Conservation (phyloP, 441 rosid species). For the Bruguiera hainesii region DNA sequence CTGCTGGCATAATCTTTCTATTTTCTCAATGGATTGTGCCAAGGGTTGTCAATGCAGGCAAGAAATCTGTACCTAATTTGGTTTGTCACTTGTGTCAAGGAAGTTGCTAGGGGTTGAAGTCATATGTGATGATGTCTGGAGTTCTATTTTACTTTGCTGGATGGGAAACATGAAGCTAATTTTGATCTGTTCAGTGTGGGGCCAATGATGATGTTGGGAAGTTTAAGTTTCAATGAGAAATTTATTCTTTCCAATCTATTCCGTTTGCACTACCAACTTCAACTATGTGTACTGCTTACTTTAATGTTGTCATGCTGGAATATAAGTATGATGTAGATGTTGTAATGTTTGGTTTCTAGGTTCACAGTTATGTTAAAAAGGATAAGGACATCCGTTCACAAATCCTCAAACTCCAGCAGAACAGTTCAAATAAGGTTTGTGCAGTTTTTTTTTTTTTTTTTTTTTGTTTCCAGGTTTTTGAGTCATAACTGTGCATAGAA, state of each 20-base stretch:
- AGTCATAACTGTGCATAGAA: constrained; percentile 3
- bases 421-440: constrained; percentile 75
- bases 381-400: constrained; percentile 31
- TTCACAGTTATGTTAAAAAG: constrained; percentile 48
- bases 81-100: not conserved
- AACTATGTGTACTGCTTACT: not conserved
- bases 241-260: not conserved
- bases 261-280: not conserved
- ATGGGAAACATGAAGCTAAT: not conserved
- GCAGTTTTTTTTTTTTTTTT: constrained; percentile 13
- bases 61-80: not conserved
- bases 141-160: not conserved
- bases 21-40: not conserved
- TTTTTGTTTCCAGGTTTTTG: not conserved
- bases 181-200: not conserved
- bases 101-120: not conserved
- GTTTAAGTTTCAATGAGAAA: not conserved
- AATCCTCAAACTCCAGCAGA: constrained; percentile 50
- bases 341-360: constrained; percentile 39
- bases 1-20: not conserved
- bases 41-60: not conserved
- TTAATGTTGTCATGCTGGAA: not conserved
- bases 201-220: not conserved
- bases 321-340: constrained; percentile 10
- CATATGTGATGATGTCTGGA: not conserved